Percentiles rank a stretch among this genome's conserved stretches.
Evolutionary conservation across 306 rosid species (phyloP).

Genomic region (Acmispon strigosus): DNA sequence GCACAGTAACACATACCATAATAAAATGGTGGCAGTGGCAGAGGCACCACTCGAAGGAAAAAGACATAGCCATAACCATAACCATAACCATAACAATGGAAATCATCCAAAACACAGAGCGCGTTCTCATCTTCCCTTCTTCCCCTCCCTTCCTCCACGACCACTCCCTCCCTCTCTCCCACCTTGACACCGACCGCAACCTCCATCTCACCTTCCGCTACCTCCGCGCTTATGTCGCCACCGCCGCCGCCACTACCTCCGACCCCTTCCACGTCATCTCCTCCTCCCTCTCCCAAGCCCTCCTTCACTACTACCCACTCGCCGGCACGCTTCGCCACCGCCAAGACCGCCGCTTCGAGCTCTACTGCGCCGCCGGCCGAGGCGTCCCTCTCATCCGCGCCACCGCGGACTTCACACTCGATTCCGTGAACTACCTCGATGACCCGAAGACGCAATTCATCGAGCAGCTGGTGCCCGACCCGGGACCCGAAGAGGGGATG

Average conservation of each 20-base stretch:
- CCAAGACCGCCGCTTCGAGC: slow-evolving; percentile 38
- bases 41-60: background rate
- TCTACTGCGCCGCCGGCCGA: slow-evolving; percentile 45
- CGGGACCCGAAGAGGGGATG: slow-evolving; percentile 37
- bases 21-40: background rate
- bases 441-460: slow-evolving; percentile 34
- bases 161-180: slow-evolving; percentile 66
- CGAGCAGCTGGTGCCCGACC: slow-evolving; percentile 66
- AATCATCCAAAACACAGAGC: slow-evolving; percentile 24
- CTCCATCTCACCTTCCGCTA: slow-evolving; percentile 71
- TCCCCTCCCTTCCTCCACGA: slow-evolving; percentile 38
- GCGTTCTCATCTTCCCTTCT: slow-evolving; percentile 39
- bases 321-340: slow-evolving; percentile 53
- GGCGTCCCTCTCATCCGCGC: slow-evolving; percentile 57
- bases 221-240: slow-evolving; percentile 64
- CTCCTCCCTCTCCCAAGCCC: slow-evolving; percentile 55
- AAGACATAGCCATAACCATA: background rate
- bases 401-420: slow-evolving; percentile 45
- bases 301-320: slow-evolving; percentile 62
- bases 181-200: slow-evolving; percentile 74
- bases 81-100: slow-evolving; percentile 3
- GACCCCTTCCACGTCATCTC: slow-evolving; percentile 52
- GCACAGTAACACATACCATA: background rate
- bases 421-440: slow-evolving; percentile 44
- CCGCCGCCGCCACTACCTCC: slow-evolving; percentile 6